These are phyloP conservation scores for Chaetoceros muelleri DNA, from an alignment of 108 stramenopile genomes.

Conservation along the genomic window DNA sequence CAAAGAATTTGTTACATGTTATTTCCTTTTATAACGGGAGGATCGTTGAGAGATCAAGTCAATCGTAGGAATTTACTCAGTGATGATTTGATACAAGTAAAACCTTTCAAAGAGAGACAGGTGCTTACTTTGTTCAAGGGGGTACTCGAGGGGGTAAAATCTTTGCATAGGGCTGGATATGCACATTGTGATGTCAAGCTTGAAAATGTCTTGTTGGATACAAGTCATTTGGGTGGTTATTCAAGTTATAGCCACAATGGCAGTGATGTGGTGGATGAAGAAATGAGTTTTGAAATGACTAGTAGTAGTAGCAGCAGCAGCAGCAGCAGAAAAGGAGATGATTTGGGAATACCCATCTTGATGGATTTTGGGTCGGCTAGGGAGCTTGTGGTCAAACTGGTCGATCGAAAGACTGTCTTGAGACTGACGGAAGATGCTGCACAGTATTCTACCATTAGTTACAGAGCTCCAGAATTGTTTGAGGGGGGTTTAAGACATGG, in stretches of 20 bases:
- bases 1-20: slow-evolving; percentile 57
- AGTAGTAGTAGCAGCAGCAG: too few species aligned
- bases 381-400: slow-evolving; percentile 14
- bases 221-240: too few species aligned
- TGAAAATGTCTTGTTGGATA: slow-evolving; percentile 54
- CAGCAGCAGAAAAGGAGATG: slow-evolving; percentile 9
- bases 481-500: slow-evolving; percentile 50
- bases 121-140: slow-evolving; percentile 44
- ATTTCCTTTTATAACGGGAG: slow-evolving; percentile 47
- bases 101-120: slow-evolving; percentile 22
- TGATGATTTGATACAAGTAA: background rate
- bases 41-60: slow-evolving; percentile 52
- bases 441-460: slow-evolving; percentile 59
- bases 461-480: slow-evolving; percentile 79
- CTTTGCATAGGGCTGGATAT: slow-evolving; percentile 48
- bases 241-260: background rate
- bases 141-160: slow-evolving; percentile 31
- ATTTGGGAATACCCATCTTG: slow-evolving; percentile 35
- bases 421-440: slow-evolving; percentile 37
- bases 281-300: background rate
- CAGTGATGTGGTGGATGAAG: background rate
- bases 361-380: slow-evolving; percentile 52
- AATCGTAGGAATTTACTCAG: slow-evolving; percentile 35
- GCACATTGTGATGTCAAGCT: slow-evolving; percentile 79
- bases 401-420: slow-evolving; percentile 9